A percentile compares a stretch with the other conserved stretches of the same genome.
Evolutionary conservation across 1,284 basidiomycete genomes (phyloP).

Genomic region (Ceratobasidium sp.): DNA sequence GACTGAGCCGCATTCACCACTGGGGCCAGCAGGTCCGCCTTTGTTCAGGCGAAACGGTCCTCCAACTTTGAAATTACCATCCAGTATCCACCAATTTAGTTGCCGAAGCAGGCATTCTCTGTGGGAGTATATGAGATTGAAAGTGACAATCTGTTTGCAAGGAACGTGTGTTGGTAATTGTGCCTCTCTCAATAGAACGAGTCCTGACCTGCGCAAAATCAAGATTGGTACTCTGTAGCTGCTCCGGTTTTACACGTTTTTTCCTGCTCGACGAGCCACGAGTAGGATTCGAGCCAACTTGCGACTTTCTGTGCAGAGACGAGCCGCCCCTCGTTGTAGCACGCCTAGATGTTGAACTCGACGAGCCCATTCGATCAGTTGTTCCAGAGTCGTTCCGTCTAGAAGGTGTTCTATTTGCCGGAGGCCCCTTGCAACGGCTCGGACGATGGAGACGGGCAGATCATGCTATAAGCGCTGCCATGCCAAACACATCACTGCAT

Average conservation of each 20-base stretch:
- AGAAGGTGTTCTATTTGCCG: too few relatives aligned
- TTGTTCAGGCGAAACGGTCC: conserved; percentile 26
- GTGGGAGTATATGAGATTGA: conserved; percentile 25
- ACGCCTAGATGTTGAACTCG: neutral
- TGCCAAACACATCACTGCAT: conserved; percentile 33
- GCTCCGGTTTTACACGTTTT: conserved; percentile 6
- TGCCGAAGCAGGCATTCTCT: conserved; percentile 31
- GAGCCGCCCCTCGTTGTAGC: neutral
- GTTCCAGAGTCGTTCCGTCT: too few relatives aligned
- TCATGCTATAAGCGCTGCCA: conserved; percentile 31
- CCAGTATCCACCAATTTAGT: conserved; percentile 37
- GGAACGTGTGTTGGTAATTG: neutral
- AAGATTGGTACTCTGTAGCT: conserved; percentile 18
- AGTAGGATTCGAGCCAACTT: neutral
- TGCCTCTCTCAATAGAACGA: neutral
- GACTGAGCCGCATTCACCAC: conserved; percentile 33
- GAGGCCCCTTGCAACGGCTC: neutral
- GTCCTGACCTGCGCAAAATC: conserved; percentile 12
- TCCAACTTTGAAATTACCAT: neutral
- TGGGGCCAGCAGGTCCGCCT: conserved; percentile 30
- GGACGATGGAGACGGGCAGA: neutral
- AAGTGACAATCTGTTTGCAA: conserved; percentile 24
- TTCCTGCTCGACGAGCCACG: conserved; percentile 13
- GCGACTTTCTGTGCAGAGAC: too few relatives aligned
- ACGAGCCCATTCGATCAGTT: conserved; percentile 26